Base-by-base conservation (phyloP, 768 basidiomycete species). In the Inosperma sp. region DNA sequence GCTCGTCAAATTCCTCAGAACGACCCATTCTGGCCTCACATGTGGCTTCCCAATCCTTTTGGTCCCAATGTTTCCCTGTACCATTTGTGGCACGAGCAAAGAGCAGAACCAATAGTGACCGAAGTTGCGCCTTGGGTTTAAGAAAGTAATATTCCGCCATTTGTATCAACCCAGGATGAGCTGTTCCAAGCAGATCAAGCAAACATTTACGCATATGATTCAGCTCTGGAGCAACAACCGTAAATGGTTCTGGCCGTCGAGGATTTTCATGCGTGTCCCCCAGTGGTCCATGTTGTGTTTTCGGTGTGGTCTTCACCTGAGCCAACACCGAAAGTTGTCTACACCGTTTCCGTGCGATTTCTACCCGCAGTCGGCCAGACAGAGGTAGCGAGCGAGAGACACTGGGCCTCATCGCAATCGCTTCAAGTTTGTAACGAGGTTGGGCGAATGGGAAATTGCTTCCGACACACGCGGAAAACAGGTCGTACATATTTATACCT, bases 31-130 rank as follows among this genome's bases (percentile, higher is more conserved):
- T 73, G 48, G 75, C 73, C 60, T 86, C 83, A 60, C 70, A 71
- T 49, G 78, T 71, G 3, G 85, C 82, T 7, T 74, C 76, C 80
- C 80, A 83, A 39, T 68, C 63, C 56, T 83, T 86, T 48, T 70
- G 64, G 16, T 77, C 66, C 79, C 84, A 95, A 34, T 72, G 66
- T 3, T 70, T 62, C 4, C 89, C 88, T 26, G 95, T 72, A 1
- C 95, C 95, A 63, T 98, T 98, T 21, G 93, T 96, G 7, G 94
- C 96, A 51, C 87, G 85, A 14, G 89, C 75, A 68, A 96, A 88
- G 27, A 99, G 79, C 17, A 99, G 78, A 13, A 97, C 89, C 29
- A 97, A 72, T 47, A 93, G 71, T 3, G 96, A 93, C 5, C 96
- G 81, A 22, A 98, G 74, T 62, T 97, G 93, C 63, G 93, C 93